These are phyloP conservation scores for Ustilago esculenta DNA, from an alignment of 1,284 basidiomycete species.

Conservation along the genomic window DNA sequence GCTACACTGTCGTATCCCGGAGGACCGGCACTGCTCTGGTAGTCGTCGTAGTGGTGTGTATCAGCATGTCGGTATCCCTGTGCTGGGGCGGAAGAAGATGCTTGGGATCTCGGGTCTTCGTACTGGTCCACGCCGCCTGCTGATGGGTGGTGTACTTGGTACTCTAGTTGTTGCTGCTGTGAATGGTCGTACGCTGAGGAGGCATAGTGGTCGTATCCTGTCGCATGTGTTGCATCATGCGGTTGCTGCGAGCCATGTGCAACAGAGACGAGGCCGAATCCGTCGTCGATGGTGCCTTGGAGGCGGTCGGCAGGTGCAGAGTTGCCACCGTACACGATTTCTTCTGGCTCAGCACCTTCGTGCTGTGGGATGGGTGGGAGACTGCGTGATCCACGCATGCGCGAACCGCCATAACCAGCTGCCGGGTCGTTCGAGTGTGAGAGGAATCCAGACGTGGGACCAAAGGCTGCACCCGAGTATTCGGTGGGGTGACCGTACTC, in stretches of 20 bases:
- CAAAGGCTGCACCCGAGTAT: conserved; percentile 47
- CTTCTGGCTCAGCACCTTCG: conserved; percentile 15
- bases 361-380: conserved; percentile 34
- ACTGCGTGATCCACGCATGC: conserved; percentile 16
- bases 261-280: conserved; percentile 45
- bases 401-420: conserved; percentile 6
- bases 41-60: conserved; percentile 32
- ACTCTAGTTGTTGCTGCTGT: conserved; percentile 22
- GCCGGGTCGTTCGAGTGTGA: conserved; percentile 7
- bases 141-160: conserved; percentile 17
- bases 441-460: conserved; percentile 17
- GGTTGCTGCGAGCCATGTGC: conserved; percentile 18
- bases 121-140: conserved; percentile 9
- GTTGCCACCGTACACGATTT: conserved; percentile 23
- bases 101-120: conserved; percentile 1
- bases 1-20: conserved; percentile 36
- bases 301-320: conserved; percentile 12
- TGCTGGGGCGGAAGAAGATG: conserved; percentile 7
- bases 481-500: conserved; percentile 50
- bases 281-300: conserved; percentile 50
- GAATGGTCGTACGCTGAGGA: conserved; percentile 35
- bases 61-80: conserved; percentile 3
- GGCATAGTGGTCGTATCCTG: conserved; percentile 33
- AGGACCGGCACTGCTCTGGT: conserved; percentile 28
- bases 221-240: conserved; percentile 17